Conservation (phyloP, 106 monocot genomes). For the Platanthera zijinensis region DNA sequence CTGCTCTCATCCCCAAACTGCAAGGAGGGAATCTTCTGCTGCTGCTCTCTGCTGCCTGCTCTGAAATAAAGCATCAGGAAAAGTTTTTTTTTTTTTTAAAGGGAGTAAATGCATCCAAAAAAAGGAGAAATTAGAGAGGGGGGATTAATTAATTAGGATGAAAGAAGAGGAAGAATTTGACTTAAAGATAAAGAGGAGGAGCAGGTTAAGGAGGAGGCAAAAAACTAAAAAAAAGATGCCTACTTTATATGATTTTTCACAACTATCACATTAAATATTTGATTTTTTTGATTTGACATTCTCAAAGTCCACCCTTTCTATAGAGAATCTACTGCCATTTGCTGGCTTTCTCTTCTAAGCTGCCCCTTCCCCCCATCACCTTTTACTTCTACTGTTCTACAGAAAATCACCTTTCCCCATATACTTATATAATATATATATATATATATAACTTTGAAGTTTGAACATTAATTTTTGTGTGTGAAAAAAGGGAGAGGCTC, state of each 20-base stretch:
- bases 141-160: neutral
- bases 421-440: too few relatives aligned
- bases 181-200: neutral
- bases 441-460: too few relatives aligned
- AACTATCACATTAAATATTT: conserved; percentile 23
- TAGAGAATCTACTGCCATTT: conserved; percentile 30
- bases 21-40: conserved; percentile 44
- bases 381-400: too few relatives aligned
- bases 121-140: neutral
- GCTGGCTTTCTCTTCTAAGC: conserved; percentile 6
- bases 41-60: conserved; percentile 16
- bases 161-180: neutral
- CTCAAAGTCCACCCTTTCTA: conserved; percentile 59
- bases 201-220: neutral
- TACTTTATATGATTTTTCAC: conserved; percentile 14
- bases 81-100: conserved; percentile 11
- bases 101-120: conserved; percentile 21
- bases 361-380: too few relatives aligned
- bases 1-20: conserved; percentile 30
- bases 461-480: too few relatives aligned
- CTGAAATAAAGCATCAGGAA: conserved; percentile 31
- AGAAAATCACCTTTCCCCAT: too few relatives aligned
- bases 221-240: conserved; percentile 8
- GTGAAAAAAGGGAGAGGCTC: too few relatives aligned
- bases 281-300: conserved; percentile 52